Base-by-base conservation (phyloP, 805 yeast species). In the Pichia exigua region DNA sequence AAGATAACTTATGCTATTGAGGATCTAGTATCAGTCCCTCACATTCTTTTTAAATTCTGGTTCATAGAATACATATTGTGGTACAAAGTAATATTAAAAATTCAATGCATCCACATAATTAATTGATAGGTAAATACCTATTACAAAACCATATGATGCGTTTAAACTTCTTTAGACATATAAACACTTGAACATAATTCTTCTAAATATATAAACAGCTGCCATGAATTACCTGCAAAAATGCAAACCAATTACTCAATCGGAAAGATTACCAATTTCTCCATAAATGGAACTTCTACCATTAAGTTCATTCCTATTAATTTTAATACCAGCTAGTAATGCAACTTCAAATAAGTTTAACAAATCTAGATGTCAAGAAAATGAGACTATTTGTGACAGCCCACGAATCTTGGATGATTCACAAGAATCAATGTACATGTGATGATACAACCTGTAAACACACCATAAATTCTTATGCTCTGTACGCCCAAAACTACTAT, bases 121-220 rank as follows among this genome's bases (percentile, higher is more conserved):
- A 48, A 81, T 79, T 8, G 86, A 75, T 22, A 81, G 73, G 24
- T 77, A 64, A 40, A 83, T 82, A 42, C 87, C 88, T 47, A 76
- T 65, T 8, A 88, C 87, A 3, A 82, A 80, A 15, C 84, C 77
- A 44, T 71, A 70, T 12, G 79, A 70, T 20, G 88, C 83, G 60
- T 81, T 76, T 70, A 69, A 17, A 84, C 83, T 65, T 83, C 88
- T 63, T 83, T 88, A 15, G 82, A 72, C 78, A 82, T 78, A 67
- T 83, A 87, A 47, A 83, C 79, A 59, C 83, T 79, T 4, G 85
- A 77, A 64, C 83, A 88, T 63, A 82, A 82, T 0, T n/a, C 83
- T 80, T 32, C 85, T 84, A 61, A 83, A 82, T 20, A 86, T 81
- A 88, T 88, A 83, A 46, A 82, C 75, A 1, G 82, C 78, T 0